Evolutionary conservation across 768 basidiomycete genomes (phyloP).

Genomic region (Pleurotus tuber-regium): DNA sequence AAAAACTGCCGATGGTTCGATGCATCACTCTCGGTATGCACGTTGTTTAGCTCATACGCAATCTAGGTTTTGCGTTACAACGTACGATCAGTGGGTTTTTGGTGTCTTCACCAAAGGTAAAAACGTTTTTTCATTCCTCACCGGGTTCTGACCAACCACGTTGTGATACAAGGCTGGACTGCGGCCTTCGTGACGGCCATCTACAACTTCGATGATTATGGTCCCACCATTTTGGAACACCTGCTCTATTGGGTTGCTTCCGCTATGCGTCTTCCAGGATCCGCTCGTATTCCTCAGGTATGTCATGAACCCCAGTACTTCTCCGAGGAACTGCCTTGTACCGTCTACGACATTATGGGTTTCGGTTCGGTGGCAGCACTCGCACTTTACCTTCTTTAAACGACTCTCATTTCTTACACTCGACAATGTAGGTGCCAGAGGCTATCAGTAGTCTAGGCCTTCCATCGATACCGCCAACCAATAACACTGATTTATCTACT

Average conservation of each 20-base stretch:
- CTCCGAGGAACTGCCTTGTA: slow-evolving; percentile 21
- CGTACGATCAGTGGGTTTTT: slow-evolving; percentile 61
- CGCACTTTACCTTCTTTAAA: slow-evolving; percentile 20
- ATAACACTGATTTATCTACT: slow-evolving; percentile 21
- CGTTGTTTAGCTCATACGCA: not conserved
- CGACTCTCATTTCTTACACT: not conserved
- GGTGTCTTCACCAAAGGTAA: slow-evolving; percentile 58
- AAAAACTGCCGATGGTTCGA: slow-evolving; percentile 53
- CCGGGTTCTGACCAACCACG: not conserved
- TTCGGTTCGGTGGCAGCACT: slow-evolving; percentile 23
- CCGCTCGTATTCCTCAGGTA: slow-evolving; percentile 37
- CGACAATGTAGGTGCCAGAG: slow-evolving; percentile 41
- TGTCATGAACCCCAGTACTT: slow-evolving; percentile 24
- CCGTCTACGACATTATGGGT: slow-evolving; percentile 28
- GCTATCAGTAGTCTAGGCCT: slow-evolving; percentile 29
- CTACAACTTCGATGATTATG: slow-evolving; percentile 34
- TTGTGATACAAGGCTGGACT: slow-evolving; percentile 50
- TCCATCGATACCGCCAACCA: slow-evolving; percentile 23
- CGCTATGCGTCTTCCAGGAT: slow-evolving; percentile 39
- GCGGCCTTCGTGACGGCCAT: slow-evolving; percentile 49
- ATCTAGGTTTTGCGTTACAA: slow-evolving; percentile 34
- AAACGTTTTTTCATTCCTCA: not conserved
- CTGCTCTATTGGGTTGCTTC: slow-evolving; percentile 57
- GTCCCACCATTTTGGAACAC: slow-evolving; percentile 50
- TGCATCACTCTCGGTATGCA: not conserved